Percentiles rank a stretch among this genome's conserved stretches.
phyloP scores from a whole-genome alignment of 257 asterid species.

The Nicotiana paniculata region DNA sequence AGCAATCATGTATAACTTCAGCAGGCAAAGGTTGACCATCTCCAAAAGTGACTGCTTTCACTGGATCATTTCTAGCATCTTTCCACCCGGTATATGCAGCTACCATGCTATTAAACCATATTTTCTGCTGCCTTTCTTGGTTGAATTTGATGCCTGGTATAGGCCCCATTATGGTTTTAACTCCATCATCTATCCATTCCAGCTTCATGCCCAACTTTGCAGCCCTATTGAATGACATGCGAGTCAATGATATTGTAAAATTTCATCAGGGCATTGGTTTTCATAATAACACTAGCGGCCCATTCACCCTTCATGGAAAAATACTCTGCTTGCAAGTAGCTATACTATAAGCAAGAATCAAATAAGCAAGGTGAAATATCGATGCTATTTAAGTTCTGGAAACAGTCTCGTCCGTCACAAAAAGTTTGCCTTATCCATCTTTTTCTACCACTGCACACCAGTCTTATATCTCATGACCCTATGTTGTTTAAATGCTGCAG shows the following conservation, averaged over 20 bases:
- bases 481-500: background rate
- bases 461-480: background rate
- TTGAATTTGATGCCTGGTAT: conserved; percentile 69
- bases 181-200: conserved; percentile 70
- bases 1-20: conserved; percentile 50
- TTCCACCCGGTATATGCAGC: conserved; percentile 91
- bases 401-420: background rate
- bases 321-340: too few relatives aligned
- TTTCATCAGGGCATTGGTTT: background rate
- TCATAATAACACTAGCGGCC: background rate
- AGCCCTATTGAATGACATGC: conserved; percentile 38
- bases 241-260: background rate
- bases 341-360: too few relatives aligned
- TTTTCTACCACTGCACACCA: background rate
- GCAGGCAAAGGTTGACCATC: conserved; percentile 64
- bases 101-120: conserved; percentile 88
- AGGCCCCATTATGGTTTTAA: conserved; percentile 72
- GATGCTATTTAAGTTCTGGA: too few relatives aligned
- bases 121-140: conserved; percentile 48
- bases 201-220: conserved; percentile 74
- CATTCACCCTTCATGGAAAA: background rate
- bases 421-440: background rate
- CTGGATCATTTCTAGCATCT: conserved; percentile 68
- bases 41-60: conserved; percentile 75
- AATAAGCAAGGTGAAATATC: background rate